Percentiles rank a stretch among this genome's conserved stretches.
Conservation (phyloP, 331 rosid genomes). For the Ulmus americana region DNA sequence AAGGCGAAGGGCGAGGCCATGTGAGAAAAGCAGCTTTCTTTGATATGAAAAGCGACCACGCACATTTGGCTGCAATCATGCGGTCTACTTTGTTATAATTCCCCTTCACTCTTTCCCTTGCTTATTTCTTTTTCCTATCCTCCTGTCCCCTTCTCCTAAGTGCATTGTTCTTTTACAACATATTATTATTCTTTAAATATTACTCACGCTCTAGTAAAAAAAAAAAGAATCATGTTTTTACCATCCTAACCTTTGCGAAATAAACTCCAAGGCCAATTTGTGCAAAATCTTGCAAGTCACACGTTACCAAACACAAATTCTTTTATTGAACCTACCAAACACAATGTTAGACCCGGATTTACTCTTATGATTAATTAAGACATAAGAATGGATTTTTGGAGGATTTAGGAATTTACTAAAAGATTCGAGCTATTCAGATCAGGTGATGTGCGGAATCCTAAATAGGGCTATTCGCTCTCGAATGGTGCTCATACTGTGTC, state of each 20-base stretch:
- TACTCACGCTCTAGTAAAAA: background rate
- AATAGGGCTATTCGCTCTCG: no score
- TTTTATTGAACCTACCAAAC: no score
- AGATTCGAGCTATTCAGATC: no score
- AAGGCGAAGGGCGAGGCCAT: conserved; percentile 45
- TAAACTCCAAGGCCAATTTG: no score
- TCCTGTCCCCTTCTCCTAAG: conserved; percentile 27
- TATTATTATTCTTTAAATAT: background rate
- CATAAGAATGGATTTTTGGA: no score
- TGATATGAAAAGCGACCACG: conserved; percentile 73
- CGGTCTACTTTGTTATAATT: conserved; percentile 75
- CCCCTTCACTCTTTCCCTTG: conserved; percentile 24
- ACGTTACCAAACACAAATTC: no score
- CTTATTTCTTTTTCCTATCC: background rate
- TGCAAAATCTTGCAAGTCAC: no score
- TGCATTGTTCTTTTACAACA: conserved; percentile 31
- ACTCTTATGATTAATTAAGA: no score
- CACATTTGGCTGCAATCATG: conserved; percentile 94
- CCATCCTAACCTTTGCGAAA: conserved; percentile 7
- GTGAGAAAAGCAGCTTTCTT: conserved; percentile 85
- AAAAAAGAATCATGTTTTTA: background rate
- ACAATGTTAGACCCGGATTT: no score
- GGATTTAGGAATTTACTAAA: no score
- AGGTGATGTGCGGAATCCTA: no score
- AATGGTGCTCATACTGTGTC: no score